Conservation (phyloP, 345 rosid genomes). For the Pistacia atlantica region DNA sequence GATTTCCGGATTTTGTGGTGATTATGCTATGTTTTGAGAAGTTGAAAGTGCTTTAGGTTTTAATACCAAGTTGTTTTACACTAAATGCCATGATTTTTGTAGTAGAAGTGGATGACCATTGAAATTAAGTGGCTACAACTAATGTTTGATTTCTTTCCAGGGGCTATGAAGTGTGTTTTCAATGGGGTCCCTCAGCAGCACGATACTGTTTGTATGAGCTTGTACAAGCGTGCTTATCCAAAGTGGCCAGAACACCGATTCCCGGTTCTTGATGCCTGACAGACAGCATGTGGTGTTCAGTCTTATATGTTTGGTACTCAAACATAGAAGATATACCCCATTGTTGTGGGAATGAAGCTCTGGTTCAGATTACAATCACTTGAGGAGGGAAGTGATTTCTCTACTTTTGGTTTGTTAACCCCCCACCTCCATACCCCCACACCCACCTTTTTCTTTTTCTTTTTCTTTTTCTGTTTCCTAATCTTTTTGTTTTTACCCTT, state of each 20-base stretch:
- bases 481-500: background rate
- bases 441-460: background rate
- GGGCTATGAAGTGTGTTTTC: constrained; percentile 86
- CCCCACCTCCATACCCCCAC: background rate
- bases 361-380: constrained; percentile 59
- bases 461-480: background rate
- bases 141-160: constrained; percentile 31
- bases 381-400: constrained; percentile 2
- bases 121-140: constrained; percentile 3
- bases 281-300: constrained; percentile 7
- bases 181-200: constrained; percentile 89
- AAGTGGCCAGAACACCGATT: constrained; percentile 82
- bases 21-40: background rate
- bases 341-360: constrained; percentile 69
- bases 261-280: constrained; percentile 55
- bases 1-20: background rate
- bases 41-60: background rate
- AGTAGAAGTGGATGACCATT: background rate
- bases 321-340: constrained; percentile 19
- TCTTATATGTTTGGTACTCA: constrained; percentile 9
- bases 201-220: constrained; percentile 86
- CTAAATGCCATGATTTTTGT: background rate
- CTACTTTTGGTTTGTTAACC: constrained; percentile 1
- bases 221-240: constrained; percentile 87
- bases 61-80: background rate